Percentiles rank a stretch among this genome's conserved stretches.
Evolutionary conservation across 75 land plant genomes (phyloP).

Genomic region (Adiantum capillusveneris): DNA sequence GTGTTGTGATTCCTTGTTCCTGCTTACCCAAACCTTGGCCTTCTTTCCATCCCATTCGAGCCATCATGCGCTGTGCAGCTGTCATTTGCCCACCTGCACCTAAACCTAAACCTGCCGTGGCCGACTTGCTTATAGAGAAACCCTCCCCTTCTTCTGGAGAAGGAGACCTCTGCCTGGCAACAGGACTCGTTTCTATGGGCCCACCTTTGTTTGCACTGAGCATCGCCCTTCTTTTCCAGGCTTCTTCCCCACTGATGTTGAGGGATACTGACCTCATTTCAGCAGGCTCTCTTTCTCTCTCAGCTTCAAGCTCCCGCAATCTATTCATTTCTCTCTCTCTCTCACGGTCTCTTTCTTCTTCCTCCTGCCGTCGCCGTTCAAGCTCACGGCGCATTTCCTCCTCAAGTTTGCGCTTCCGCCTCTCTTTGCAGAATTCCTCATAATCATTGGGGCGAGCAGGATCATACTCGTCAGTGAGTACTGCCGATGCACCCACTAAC

Average conservation of each 20-base stretch:
- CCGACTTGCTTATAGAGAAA: constrained; percentile 66
- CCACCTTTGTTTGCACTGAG: constrained; percentile 36
- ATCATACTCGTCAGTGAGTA: constrained; percentile 84
- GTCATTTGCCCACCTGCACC: constrained; percentile 96
- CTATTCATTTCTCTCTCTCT: constrained; percentile 29
- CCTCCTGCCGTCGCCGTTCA: constrained; percentile 61
- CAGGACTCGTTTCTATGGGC: constrained; percentile 5
- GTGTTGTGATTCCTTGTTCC: constrained; percentile 97
- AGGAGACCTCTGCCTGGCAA: constrained; percentile 42
- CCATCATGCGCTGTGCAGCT: constrained; percentile 99
- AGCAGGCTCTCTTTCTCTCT: constrained; percentile 38
- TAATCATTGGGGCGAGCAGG: constrained; percentile 94
- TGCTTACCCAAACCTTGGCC: constrained; percentile 97
- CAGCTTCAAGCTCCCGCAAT: constrained; percentile 37
- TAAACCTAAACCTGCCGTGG: constrained; percentile 56
- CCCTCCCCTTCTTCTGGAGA: constrained; percentile 63
- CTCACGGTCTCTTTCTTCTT: constrained; percentile 63
- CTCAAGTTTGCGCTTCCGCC: constrained; percentile 58
- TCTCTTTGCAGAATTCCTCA: constrained; percentile 78
- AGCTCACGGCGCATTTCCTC: constrained; percentile 75
- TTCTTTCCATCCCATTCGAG: constrained; percentile 98
- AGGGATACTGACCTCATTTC: constrained; percentile 28
- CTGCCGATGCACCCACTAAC: constrained; percentile 48
- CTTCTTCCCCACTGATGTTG: constrained; percentile 88
- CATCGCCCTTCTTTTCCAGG: constrained; percentile 84